Base-by-base conservation (phyloP, 495 filamentous ascomycete genomes). In the Penicillium silybi region DNA sequence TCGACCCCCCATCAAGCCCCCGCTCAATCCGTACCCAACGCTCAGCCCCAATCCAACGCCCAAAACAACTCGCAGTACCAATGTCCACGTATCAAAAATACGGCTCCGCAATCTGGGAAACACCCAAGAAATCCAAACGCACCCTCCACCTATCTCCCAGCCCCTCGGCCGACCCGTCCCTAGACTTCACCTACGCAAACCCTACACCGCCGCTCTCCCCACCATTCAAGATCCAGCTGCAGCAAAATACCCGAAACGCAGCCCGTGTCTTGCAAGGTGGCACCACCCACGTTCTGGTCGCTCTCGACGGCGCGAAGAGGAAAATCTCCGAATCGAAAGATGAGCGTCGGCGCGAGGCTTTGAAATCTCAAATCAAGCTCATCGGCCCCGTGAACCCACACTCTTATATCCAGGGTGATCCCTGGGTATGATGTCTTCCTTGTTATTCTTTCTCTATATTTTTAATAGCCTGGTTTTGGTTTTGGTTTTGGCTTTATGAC, bases 361-460 rank as follows among this genome's bases (percentile, higher is more conserved):
- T 78, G 51, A 79, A 77, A 62, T 63, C 66, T 13, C 68, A 70
- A 46, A 79, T 80, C 40, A 69, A 68, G 38, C 41, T 78, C 4
- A 56, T 79, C 45, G 70, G 72, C 13, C 63, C 71, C 13, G 64
- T 71, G 3, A 72, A 73, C 29, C 64, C 69, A 1, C 66, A 72
- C 56, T 62, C 59, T 18, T 66, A 65, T 58, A 52, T 39, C 18
- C 54, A 53, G 35, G 34, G 51, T 17, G 68, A 72, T 59, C 67
- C 65, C 6, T 75, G 72, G 72, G 43, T 73, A 35, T 75, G 46
- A 66, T 46, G 4, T 23, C 13, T 41, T 41, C 9, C n/a, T 41
- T 44, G 45, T 16, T 19, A 41, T 42, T 18, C 44, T 3, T 39
- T 37, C 44, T 41, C 37, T 54, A 44, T 44, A 32, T 37, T 38